These are phyloP conservation scores for Penicillium sp. DNA, from an alignment of 2,329 filamentous ascomycete genomes.

Conservation along the genomic window DNA sequence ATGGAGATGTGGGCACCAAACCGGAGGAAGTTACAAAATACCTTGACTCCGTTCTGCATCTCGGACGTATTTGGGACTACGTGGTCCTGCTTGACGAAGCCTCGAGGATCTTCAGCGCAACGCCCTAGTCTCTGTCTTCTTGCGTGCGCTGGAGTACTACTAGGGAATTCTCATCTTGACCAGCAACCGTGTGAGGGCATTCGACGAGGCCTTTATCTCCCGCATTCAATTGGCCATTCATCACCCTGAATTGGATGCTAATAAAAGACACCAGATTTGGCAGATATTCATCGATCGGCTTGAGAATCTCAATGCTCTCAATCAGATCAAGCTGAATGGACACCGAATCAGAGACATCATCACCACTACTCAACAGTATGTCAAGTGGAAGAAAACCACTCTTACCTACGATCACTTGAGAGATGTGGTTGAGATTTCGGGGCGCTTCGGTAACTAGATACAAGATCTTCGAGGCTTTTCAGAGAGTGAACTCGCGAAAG, in stretches of 20 bases:
- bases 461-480: too few species aligned
- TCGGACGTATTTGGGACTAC: background rate
- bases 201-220: conserved; percentile 38
- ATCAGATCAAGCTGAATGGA: too few species aligned
- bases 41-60: background rate
- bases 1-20: background rate
- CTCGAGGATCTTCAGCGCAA: background rate
- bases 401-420: too few species aligned
- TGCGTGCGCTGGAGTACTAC: background rate
- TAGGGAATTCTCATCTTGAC: conserved; percentile 42
- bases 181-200: conserved; percentile 36
- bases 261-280: too few species aligned
- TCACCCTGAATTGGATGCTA: conserved; percentile 13
- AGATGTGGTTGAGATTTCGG: too few species aligned
- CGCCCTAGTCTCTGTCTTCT: background rate
- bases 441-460: too few species aligned
- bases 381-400: too few species aligned
- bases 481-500: too few species aligned
- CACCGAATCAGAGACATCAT: too few species aligned
- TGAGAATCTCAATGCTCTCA: too few species aligned
- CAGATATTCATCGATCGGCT: too few species aligned
- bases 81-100: background rate
- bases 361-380: too few species aligned
- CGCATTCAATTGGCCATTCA: conserved; percentile 33
- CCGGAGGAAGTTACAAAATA: background rate